A percentile compares a stretch with the other conserved stretches of the same genome.
These are phyloP conservation scores for Plectranthus barbatus DNA, from an alignment of 257 asterid genomes.

Conservation along the genomic window DNA sequence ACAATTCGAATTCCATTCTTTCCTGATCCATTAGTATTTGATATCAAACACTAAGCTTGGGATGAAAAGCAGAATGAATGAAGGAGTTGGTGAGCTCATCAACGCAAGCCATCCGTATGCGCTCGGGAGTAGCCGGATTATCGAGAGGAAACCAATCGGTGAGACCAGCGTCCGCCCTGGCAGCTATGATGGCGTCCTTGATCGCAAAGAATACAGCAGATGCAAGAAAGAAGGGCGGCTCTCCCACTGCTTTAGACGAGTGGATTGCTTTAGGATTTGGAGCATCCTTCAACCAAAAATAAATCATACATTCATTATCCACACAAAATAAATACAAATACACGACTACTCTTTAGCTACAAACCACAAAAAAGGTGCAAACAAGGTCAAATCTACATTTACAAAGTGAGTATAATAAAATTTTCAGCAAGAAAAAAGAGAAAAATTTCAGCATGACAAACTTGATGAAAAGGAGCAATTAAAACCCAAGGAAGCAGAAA, in stretches of 20 bases:
- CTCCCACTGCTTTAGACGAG: slow-evolving; percentile 96
- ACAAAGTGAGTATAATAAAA: no score
- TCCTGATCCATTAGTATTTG: neutral
- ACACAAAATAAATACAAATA: no score
- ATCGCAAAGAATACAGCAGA: slow-evolving; percentile 78
- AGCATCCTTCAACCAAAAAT: slow-evolving; percentile 47
- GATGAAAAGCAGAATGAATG: slow-evolving; percentile 36
- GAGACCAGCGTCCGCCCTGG: slow-evolving; percentile 67
- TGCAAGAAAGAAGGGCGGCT: slow-evolving; percentile 92
- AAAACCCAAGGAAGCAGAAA: neutral
- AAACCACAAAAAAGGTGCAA: neutral
- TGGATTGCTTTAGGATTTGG: slow-evolving; percentile 81
- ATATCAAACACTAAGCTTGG: slow-evolving; percentile 60
- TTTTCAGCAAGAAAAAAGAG: no score
- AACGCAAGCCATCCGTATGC: slow-evolving; percentile 88
- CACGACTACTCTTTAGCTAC: no score
- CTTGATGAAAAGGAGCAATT: neutral
- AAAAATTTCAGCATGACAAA: no score
- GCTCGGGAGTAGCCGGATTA: slow-evolving; percentile 94
- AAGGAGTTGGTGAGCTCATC: slow-evolving; percentile 63
- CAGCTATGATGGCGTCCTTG: slow-evolving; percentile 75
- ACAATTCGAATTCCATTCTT: neutral
- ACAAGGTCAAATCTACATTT: no score
- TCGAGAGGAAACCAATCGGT: slow-evolving; percentile 77
- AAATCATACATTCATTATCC: neutral